Evolutionary conservation across 1,139 yeast species (phyloP), one percentile per base, ranked within the genome.

Genomic region (Insectozyma bohioensis): DNA sequence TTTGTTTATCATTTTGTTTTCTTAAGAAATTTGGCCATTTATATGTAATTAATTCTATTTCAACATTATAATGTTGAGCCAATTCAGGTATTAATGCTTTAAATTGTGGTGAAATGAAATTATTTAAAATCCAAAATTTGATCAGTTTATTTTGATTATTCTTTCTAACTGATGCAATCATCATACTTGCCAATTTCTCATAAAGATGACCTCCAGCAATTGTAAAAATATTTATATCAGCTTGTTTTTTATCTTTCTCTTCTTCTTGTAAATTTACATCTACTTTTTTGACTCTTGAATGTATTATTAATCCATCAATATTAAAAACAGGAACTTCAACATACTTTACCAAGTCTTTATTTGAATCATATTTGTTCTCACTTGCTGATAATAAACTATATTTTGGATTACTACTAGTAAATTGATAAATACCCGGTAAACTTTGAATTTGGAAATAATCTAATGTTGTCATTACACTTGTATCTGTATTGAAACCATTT

Each of bases 11-110:
- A 20, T 80, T 56, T 56, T 92, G 97, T 2, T 69, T 70, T 28
- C 94, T 71, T 18, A 92, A 64, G 95, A 97, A 92, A 15, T 67
- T 59, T 8, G 98, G 98, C 98, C 98, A 92, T 45, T 84, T 82
- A 56, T 85, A 92, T 2, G 83, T 76, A 12, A 92, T 69, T 28
- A 85, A 60, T 48, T 87, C 90, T 47, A 81, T 85, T 29, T 80
- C 72, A 43, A 85, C 78, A 1, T 72, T 71, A 41, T 70, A 72
- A 33, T 72, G 51, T n/a, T 61, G 54, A 0, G 94, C 80, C 29
- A 88, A 52, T n/a, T 50, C 45, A 0, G 87, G 85, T n/a, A 87
- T 52, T 33, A 76, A 68, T 26, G 61, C 52, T 48, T 75, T 79
- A 51, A 88, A 81, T 4, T 76, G 65, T 2, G 88, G 80, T 1